Conservation (phyloP, 169 alveolate genomes). For the Eimeria falciformis region DNA sequence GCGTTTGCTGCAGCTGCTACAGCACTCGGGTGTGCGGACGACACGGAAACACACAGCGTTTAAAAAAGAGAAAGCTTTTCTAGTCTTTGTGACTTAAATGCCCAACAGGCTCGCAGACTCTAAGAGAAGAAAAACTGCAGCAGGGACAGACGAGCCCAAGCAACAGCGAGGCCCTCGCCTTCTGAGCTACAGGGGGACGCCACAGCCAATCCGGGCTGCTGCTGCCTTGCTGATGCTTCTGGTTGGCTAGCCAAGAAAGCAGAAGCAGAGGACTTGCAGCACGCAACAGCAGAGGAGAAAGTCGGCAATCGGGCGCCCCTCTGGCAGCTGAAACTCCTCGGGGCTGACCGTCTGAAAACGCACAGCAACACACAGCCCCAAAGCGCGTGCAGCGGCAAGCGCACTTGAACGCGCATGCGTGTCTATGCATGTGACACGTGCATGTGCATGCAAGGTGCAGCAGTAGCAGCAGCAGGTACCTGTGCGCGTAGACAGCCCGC, state of each 20-base stretch:
- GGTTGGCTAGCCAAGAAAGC: conserved; percentile 19
- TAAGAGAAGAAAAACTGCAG: no score
- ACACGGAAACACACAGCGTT: no score
- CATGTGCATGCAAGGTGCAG: no score
- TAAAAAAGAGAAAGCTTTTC: background rate
- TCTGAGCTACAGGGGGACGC: no score
- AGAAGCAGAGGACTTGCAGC: conserved; percentile 62
- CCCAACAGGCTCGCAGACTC: no score
- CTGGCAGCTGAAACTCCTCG: conserved; percentile 27
- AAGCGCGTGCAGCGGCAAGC: background rate
- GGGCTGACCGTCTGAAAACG: conserved; percentile 32
- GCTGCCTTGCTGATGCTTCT: background rate
- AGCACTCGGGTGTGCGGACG: no score
- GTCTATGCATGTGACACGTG: no score
- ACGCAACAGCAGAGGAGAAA: conserved; percentile 37
- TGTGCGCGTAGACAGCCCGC: conserved; percentile 53
- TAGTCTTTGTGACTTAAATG: no score
- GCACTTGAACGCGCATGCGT: no score
- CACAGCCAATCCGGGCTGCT: background rate
- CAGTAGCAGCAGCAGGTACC: conserved; percentile 36
- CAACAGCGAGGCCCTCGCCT: no score
- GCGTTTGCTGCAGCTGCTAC: no score
- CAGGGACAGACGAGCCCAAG: no score
- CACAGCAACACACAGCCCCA: background rate
- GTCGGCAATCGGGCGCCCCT: conserved; percentile 54